Percentiles rank a stretch among this genome's conserved stretches.
These are phyloP conservation scores for Diaporthe vaccinii DNA, from an alignment of 2,329 filamentous ascomycete genomes.

Conservation along the genomic window DNA sequence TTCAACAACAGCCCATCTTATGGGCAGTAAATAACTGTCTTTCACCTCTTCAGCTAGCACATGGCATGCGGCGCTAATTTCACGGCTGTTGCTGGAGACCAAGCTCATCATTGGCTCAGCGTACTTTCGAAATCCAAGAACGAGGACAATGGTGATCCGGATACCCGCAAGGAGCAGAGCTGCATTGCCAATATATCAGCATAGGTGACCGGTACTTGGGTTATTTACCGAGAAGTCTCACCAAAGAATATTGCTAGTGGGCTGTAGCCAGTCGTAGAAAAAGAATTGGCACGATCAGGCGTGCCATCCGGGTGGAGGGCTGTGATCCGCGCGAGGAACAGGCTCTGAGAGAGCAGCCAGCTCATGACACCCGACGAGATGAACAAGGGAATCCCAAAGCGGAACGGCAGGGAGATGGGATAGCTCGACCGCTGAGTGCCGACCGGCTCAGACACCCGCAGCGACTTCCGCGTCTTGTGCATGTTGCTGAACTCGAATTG, in stretches of 20 bases:
- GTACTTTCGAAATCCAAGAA: slow-evolving; percentile 45
- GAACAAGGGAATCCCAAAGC: slow-evolving; percentile 58
- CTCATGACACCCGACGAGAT: slow-evolving; percentile 55
- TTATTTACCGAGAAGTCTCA: neutral
- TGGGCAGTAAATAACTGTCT: slow-evolving; percentile 45
- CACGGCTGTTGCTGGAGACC: slow-evolving; percentile 50
- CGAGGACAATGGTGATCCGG: slow-evolving; percentile 34
- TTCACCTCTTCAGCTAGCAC: slow-evolving; percentile 42
- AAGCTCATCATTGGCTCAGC: slow-evolving; percentile 51
- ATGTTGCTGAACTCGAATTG: slow-evolving; percentile 61
- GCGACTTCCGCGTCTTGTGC: slow-evolving; percentile 50
- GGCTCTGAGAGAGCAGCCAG: slow-evolving; percentile 62
- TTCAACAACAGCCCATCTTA: slow-evolving; percentile 43
- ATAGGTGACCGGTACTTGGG: neutral
- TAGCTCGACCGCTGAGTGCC: slow-evolving; percentile 58
- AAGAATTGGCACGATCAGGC: slow-evolving; percentile 46
- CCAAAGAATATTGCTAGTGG: slow-evolving; percentile 47
- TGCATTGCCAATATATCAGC: neutral
- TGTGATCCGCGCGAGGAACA: slow-evolving; percentile 58
- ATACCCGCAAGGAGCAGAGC: slow-evolving; percentile 48
- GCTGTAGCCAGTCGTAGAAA: slow-evolving; percentile 50
- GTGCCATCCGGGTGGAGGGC: slow-evolving; percentile 45
- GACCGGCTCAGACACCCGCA: slow-evolving; percentile 57
- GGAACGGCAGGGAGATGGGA: slow-evolving; percentile 59
- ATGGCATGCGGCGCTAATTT: slow-evolving; percentile 51